These are phyloP conservation scores for Cornus florida DNA, from an alignment of 148 eudicot species.

Conservation along the genomic window DNA sequence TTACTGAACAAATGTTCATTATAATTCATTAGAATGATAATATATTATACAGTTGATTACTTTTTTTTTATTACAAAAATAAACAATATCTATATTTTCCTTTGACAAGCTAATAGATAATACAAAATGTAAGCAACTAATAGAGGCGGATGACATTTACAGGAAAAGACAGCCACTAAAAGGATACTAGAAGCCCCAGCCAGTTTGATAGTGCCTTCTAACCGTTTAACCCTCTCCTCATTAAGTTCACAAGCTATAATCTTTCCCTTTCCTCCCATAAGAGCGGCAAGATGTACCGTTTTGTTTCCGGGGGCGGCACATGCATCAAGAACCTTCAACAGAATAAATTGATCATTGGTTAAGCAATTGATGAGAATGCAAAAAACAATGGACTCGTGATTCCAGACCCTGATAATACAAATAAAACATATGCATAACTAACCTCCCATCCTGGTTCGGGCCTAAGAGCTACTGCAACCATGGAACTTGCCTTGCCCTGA, in stretches of 20 bases:
- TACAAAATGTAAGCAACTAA: not conserved
- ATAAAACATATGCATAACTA: slow-evolving; percentile 17
- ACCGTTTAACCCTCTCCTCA: slow-evolving; percentile 66
- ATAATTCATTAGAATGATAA: no score
- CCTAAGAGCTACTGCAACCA: slow-evolving; percentile 86
- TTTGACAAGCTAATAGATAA: not conserved
- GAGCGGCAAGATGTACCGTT: slow-evolving; percentile 91
- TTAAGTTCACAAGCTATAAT: slow-evolving; percentile 87
- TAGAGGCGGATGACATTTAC: not conserved
- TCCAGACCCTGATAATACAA: not conserved
- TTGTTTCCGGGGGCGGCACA: slow-evolving; percentile 99
- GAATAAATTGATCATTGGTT: slow-evolving; percentile 15
- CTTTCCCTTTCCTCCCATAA: slow-evolving; percentile 82
- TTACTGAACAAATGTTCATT: no score
- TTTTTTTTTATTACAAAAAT: no score
- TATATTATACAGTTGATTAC: not conserved
- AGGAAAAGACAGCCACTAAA: slow-evolving; percentile 9
- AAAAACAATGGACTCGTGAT: not conserved
- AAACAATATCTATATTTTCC: no score
- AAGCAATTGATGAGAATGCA: slow-evolving; percentile 5
- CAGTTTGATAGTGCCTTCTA: slow-evolving; percentile 53
- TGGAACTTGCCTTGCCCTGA: slow-evolving; percentile 96
- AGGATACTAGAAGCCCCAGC: slow-evolving; percentile 99
- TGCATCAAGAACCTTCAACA: slow-evolving; percentile 93
- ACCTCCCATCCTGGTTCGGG: slow-evolving; percentile 98